Conservation (phyloP, 192 early-diverging fungal species). For the Lobosporangium transversale region DNA sequence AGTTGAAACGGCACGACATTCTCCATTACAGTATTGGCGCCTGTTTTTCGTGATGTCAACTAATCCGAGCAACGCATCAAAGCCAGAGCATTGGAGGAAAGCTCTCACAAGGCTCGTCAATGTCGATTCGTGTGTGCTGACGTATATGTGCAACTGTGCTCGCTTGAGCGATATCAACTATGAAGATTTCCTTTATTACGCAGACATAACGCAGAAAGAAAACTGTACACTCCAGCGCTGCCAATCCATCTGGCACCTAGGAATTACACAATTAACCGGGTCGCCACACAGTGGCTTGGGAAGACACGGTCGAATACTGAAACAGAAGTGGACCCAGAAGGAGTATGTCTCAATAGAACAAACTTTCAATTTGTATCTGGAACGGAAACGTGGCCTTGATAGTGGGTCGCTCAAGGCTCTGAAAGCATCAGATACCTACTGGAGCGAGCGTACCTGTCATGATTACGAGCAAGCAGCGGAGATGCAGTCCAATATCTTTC, state of each 20-base stretch:
- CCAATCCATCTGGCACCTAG: constrained; percentile 15
- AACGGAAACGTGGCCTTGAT: constrained; percentile 22
- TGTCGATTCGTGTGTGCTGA: constrained; percentile 19
- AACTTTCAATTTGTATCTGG: constrained; percentile 22
- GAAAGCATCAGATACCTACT: constrained; percentile 11
- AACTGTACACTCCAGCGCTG: constrained; percentile 18
- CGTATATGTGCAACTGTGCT: constrained; percentile 12
- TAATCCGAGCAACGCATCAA: too few relatives aligned
- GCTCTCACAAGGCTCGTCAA: constrained; percentile 4
- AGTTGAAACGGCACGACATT: constrained; percentile 11
- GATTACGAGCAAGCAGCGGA: constrained; percentile 11
- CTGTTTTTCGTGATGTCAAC: too few relatives aligned
- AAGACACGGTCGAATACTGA: constrained; percentile 13
- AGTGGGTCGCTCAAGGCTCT: constrained; percentile 18
- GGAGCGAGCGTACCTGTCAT: constrained; percentile 9
- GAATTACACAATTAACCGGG: constrained; percentile 1
- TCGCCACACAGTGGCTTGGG: constrained; percentile 18
- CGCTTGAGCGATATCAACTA: constrained; percentile 14
- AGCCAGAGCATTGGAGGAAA: constrained; percentile 5
- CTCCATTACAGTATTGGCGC: too few relatives aligned
- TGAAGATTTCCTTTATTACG: constrained; percentile 10
- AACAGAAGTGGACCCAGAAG: constrained; percentile 17
- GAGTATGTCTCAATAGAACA: constrained; percentile 11
- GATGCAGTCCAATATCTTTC: too few relatives aligned
- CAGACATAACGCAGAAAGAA: constrained; percentile 11